These are phyloP conservation scores for Nitzschia sp. DNA, from an alignment of 108 stramenopile species.

Conservation along the genomic window DNA sequence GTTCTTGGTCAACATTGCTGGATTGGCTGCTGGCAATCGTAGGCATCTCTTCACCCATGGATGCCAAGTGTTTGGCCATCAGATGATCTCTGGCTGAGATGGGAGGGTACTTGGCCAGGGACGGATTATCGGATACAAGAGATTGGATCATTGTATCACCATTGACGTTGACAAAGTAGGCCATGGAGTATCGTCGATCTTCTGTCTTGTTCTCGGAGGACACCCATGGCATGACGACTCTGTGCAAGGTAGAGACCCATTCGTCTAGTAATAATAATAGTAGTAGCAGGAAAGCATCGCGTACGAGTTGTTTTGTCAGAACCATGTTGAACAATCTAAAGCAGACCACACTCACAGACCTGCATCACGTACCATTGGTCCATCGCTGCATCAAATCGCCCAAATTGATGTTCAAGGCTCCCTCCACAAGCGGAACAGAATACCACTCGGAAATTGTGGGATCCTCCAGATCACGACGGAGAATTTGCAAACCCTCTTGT, in stretches of 20 bases:
- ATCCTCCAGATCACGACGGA: slow-evolving; percentile 22
- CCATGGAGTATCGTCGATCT: slow-evolving; percentile 65
- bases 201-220: neutral
- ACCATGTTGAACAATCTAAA: neutral
- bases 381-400: slow-evolving; percentile 89
- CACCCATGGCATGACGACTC: slow-evolving; percentile 56
- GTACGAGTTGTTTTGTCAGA: no score
- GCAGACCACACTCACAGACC: neutral
- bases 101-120: slow-evolving; percentile 39
- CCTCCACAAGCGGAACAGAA: slow-evolving; percentile 53
- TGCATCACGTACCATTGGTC: slow-evolving; percentile 69
- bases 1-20: neutral
- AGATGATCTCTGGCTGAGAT: slow-evolving; percentile 70
- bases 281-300: slow-evolving; percentile 18
- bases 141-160: slow-evolving; percentile 58
- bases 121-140: slow-evolving; percentile 29
- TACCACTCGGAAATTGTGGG: slow-evolving; percentile 43
- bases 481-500: slow-evolving; percentile 71
- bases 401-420: slow-evolving; percentile 82
- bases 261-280: slow-evolving; percentile 30
- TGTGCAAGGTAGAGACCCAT: slow-evolving; percentile 79
- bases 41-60: slow-evolving; percentile 30
- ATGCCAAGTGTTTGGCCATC: slow-evolving; percentile 48
- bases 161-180: slow-evolving; percentile 83
- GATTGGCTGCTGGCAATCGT: no score